These are phyloP conservation scores for Mollisia scopiformis DNA, from an alignment of 2,329 filamentous ascomycete species.

Conservation along the genomic window DNA sequence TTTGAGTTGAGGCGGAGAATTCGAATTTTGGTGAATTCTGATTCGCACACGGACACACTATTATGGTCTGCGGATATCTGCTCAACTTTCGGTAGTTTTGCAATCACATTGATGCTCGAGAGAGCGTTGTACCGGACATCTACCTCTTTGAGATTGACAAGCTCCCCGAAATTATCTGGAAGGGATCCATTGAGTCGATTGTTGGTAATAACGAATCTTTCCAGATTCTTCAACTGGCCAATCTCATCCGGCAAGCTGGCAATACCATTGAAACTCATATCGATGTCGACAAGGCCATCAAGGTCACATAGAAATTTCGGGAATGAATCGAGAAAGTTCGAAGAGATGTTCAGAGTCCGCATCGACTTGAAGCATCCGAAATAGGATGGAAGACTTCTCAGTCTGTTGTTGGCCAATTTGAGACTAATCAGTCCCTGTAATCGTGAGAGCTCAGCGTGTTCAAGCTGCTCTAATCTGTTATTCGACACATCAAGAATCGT, in stretches of 20 bases:
- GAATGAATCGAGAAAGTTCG: constrained; percentile 86
- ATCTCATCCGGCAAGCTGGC: constrained; percentile 76
- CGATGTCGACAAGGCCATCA: constrained; percentile 83
- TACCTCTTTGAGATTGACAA: constrained; percentile 82
- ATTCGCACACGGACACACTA: constrained; percentile 84
- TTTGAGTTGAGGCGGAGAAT: constrained; percentile 91
- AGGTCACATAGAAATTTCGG: constrained; percentile 84
- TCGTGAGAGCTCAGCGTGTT: constrained; percentile 79
- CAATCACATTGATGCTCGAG: constrained; percentile 84
- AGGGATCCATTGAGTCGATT: constrained; percentile 82
- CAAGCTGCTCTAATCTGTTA: constrained; percentile 85
- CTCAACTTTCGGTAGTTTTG: constrained; percentile 83
- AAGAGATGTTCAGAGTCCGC: constrained; percentile 87
- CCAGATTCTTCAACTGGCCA: constrained; percentile 76
- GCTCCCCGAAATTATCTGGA: constrained; percentile 70
- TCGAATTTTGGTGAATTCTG: constrained; percentile 83
- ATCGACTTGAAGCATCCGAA: constrained; percentile 81
- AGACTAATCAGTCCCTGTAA: constrained; percentile 81
- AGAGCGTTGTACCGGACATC: constrained; percentile 95
- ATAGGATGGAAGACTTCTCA: constrained; percentile 77
- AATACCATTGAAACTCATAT: constrained; percentile 96
- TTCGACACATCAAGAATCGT: constrained; percentile 95
- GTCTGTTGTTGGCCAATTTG: constrained; percentile 90
- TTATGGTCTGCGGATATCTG: constrained; percentile 92
- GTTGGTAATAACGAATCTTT: constrained; percentile 93